Percentiles rank a stretch among this genome's conserved stretches.
These are phyloP conservation scores for Kalmusia sp. DNA, from an alignment of 2,329 filamentous ascomycete species.

Conservation along the genomic window DNA sequence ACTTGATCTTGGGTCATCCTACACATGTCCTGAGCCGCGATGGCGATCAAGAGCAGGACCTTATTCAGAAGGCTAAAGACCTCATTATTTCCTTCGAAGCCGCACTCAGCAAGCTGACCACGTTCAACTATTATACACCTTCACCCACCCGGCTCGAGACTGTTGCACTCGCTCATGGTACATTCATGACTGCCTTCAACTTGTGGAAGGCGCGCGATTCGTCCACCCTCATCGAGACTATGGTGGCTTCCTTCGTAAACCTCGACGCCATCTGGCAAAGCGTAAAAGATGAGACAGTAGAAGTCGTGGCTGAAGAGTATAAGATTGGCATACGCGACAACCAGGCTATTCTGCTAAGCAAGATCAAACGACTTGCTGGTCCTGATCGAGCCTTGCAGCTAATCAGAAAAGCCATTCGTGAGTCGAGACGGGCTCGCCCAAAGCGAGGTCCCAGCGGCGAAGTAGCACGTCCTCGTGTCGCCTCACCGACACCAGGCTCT, in stretches of 20 bases:
- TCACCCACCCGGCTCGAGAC: constrained; percentile 67
- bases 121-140: constrained; percentile 71
- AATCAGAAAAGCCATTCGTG: constrained; percentile 76
- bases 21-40: constrained; percentile 79
- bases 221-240: constrained; percentile 77
- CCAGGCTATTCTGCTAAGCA: constrained; percentile 78
- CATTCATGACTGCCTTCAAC: constrained; percentile 80
- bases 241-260: constrained; percentile 87
- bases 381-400: constrained; percentile 73
- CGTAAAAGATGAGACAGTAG: constrained; percentile 78
- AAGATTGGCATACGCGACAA: constrained; percentile 81
- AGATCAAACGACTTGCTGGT: constrained; percentile 80
- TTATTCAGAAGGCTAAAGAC: constrained; percentile 80
- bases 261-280: constrained; percentile 84
- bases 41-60: constrained; percentile 71
- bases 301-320: constrained; percentile 77
- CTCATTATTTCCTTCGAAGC: constrained; percentile 80
- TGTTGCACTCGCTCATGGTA: constrained; percentile 73
- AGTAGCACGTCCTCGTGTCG: constrained; percentile 69
- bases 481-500: constrained; percentile 42
- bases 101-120: constrained; percentile 70
- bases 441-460: constrained; percentile 73
- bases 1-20: constrained; percentile 80
- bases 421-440: constrained; percentile 70
- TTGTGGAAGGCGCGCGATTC: constrained; percentile 85